Conservation (phyloP, 805 yeast genomes). For the Schwanniomyces vanrijiae region DNA sequence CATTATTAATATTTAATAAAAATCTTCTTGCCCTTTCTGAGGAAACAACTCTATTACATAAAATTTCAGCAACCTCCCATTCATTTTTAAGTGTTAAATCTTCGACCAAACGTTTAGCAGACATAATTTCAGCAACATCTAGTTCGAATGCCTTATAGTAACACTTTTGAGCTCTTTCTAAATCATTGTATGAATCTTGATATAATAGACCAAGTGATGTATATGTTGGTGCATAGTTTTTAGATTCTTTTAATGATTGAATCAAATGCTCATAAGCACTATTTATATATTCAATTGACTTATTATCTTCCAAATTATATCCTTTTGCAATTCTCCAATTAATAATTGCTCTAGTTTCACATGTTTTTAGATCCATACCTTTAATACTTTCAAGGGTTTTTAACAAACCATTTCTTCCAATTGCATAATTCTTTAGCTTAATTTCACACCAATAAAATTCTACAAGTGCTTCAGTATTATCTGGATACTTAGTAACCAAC, state of each 20-base stretch:
- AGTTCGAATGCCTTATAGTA: conserved; percentile 87
- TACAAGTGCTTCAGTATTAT: conserved; percentile 56
- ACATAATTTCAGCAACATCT: conserved; percentile 69
- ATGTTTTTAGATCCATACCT: conserved; percentile 53
- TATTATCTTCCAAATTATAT: conserved; percentile 36
- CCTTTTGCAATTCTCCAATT: conserved; percentile 78
- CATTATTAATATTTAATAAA: conserved; percentile 30
- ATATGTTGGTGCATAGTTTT: conserved; percentile 74
- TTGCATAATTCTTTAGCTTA: conserved; percentile 45
- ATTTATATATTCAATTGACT: conserved; percentile 25
- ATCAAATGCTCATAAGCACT: conserved; percentile 59
- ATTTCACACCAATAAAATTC: conserved; percentile 82
- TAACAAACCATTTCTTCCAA: conserved; percentile 54
- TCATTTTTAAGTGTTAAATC: conserved; percentile 67
- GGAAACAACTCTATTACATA: conserved; percentile 64
- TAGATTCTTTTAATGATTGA: conserved; percentile 60
- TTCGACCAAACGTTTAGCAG: conserved; percentile 72
- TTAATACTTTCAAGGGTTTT: conserved; percentile 41
- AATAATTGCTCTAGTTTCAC: conserved; percentile 57
- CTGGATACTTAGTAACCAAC: conserved; percentile 50
- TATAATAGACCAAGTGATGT: conserved; percentile 81
- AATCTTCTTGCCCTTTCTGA: conserved; percentile 59
- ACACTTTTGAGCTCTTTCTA: conserved; percentile 75
- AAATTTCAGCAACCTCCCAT: conserved; percentile 82
- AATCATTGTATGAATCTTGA: conserved; percentile 55